Percentiles rank a stretch among this genome's conserved stretches.
Evolutionary conservation across 305 asterid genomes (phyloP).

Genomic region (Fraxinus xanthoxyloides): DNA sequence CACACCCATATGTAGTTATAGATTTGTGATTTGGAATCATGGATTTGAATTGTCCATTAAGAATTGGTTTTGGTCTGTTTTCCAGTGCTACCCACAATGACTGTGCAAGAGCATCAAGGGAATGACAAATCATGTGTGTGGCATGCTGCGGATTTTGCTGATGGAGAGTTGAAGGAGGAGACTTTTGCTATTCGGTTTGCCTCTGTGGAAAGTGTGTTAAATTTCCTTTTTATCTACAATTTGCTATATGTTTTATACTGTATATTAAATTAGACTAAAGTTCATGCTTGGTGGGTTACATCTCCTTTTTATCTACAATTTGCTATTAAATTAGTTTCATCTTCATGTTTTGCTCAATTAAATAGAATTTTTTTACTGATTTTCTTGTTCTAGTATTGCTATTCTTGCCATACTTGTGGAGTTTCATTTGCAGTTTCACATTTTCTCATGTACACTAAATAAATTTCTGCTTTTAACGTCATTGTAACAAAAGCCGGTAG

Average conservation of each 20-base stretch:
- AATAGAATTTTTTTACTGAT: neutral
- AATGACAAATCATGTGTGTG: slow-evolving; percentile 93
- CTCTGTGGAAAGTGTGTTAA: slow-evolving; percentile 71
- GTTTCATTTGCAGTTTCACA: neutral
- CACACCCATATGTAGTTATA: neutral
- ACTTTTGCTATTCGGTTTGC: slow-evolving; percentile 70
- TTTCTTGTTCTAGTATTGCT: neutral
- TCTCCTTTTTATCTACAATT: neutral
- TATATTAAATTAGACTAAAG: no score
- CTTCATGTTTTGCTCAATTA: neutral
- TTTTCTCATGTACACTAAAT: neutral
- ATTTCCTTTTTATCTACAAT: no score
- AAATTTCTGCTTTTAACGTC: neutral
- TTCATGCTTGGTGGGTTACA: slow-evolving; percentile 61
- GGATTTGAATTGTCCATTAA: neutral
- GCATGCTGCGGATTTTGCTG: slow-evolving; percentile 93
- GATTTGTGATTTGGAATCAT: neutral
- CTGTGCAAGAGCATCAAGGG: slow-evolving; percentile 85
- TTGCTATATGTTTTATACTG: no score
- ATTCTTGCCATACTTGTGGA: neutral
- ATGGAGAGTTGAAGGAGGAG: slow-evolving; percentile 86
- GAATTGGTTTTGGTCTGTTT: neutral
- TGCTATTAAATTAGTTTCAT: neutral
- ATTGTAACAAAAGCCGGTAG: neutral
- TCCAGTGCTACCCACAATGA: slow-evolving; percentile 60